phyloP scores from a whole-genome alignment of 495 filamentous ascomycete genomes.

The Podospora fimiseda region DNA sequence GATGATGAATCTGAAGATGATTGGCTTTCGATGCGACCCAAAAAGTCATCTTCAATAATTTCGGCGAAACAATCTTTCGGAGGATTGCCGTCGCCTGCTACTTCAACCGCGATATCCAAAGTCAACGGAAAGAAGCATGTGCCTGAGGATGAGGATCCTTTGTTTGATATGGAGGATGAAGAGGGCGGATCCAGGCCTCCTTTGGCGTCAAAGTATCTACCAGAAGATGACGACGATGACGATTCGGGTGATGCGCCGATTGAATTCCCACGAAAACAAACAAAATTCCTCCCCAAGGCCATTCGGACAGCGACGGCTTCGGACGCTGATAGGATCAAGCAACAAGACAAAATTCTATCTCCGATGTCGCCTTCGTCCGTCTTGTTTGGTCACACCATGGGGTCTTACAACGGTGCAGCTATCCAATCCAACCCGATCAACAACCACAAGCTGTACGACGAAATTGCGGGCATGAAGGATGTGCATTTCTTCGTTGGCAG shows the following conservation, averaged over 20 bases:
- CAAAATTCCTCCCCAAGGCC: not conserved
- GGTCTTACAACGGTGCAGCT: constrained; percentile 40
- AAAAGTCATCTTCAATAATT: constrained; percentile 15
- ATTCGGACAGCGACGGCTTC: not conserved
- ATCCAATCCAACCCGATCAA: constrained; percentile 28
- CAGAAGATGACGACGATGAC: constrained; percentile 18
- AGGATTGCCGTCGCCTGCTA: constrained; percentile 13
- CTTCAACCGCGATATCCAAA: not conserved
- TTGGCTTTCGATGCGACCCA: constrained; percentile 28
- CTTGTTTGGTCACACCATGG: constrained; percentile 26
- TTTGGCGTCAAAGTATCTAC: constrained; percentile 22
- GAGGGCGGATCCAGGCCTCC: constrained; percentile 1
- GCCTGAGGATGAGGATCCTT: constrained; percentile 12
- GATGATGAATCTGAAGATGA: constrained; percentile 21
- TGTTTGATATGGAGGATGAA: constrained; percentile 29
- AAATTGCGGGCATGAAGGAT: constrained; percentile 40
- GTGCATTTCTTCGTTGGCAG: constrained; percentile 42
- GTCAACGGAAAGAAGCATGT: not conserved
- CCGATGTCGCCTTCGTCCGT: constrained; percentile 21
- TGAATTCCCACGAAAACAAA: not conserved
- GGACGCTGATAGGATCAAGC: not conserved
- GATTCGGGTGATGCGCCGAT: constrained; percentile 12
- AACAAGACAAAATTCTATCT: constrained; percentile 1
- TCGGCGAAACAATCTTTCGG: constrained; percentile 5
- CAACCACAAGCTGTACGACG: constrained; percentile 36